Conservation (phyloP, 352 stramenopile genomes). For the Globisporangium cystogenes region DNA sequence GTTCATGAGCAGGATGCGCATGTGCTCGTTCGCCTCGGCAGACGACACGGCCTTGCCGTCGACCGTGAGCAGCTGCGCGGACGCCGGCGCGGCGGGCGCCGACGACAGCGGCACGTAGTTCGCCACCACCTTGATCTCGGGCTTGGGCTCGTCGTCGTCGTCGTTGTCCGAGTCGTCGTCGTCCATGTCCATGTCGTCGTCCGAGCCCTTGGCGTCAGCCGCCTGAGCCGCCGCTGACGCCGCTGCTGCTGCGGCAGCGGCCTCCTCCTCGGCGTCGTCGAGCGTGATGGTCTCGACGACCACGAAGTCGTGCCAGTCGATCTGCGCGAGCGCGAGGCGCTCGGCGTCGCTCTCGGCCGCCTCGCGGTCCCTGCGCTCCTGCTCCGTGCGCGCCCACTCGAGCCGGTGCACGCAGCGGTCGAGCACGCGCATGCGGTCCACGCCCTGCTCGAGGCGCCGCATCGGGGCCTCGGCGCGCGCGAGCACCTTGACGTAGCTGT, state of each 20-base stretch:
- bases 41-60: slow-evolving; percentile 88
- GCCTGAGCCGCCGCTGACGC: slow-evolving; percentile 5
- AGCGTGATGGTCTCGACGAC: slow-evolving; percentile 99
- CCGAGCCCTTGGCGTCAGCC: slow-evolving; percentile 33
- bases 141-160: slow-evolving; percentile 48
- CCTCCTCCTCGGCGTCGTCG: slow-evolving; percentile 79
- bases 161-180: slow-evolving; percentile 82
- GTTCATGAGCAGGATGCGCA: slow-evolving; percentile 98
- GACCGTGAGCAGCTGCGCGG: slow-evolving; percentile 50
- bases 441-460: slow-evolving; percentile 65
- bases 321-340: slow-evolving; percentile 58
- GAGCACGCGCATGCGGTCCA: slow-evolving; percentile 82
- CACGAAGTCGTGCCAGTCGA: slow-evolving; percentile 99
- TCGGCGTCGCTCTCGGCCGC: slow-evolving; percentile 72
- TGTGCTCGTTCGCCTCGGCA: slow-evolving; percentile 95
- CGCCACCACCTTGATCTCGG: slow-evolving; percentile 75
- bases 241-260: slow-evolving; percentile 18
- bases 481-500: slow-evolving; percentile 93
- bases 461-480: slow-evolving; percentile 64
- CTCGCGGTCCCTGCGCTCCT: slow-evolving; percentile 67
- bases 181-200: slow-evolving; percentile 91
- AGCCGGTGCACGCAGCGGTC: slow-evolving; percentile 83
- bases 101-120: slow-evolving; percentile 78
- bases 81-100: slow-evolving; percentile 16
- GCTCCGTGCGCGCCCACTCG: slow-evolving; percentile 72